phyloP scores from a whole-genome alignment of 2,329 filamentous ascomycete genomes.

The Neospermospora avenae region DNA sequence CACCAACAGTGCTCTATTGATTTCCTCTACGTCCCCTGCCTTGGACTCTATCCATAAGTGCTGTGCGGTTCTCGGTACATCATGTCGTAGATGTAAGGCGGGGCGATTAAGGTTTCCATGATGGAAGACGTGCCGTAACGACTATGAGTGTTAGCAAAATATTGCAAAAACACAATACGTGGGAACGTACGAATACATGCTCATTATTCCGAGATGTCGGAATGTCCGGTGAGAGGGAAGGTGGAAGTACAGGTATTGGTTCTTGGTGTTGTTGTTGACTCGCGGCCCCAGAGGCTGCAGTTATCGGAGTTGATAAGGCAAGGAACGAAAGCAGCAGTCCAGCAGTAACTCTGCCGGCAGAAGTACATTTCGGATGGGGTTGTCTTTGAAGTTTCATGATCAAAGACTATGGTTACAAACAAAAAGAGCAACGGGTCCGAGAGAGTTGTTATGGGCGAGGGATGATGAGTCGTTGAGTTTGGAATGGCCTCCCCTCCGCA shows the following conservation, averaged over 20 bases:
- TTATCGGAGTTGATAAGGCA: slow-evolving; percentile 49
- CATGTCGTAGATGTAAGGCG: slow-evolving; percentile 69
- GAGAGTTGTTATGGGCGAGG: background rate
- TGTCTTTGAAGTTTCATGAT: slow-evolving; percentile 20
- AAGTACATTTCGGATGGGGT: slow-evolving; percentile 43
- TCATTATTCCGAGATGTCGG: slow-evolving; percentile 45
- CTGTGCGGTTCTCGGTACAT: slow-evolving; percentile 55
- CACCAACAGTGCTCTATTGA: slow-evolving; percentile 52
- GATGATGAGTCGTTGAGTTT: background rate
- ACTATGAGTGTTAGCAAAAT: slow-evolving; percentile 37
- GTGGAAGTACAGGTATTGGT: slow-evolving; percentile 35
- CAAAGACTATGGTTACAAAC: slow-evolving; percentile 4
- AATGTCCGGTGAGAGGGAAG: slow-evolving; percentile 40
- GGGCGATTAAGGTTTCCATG: slow-evolving; percentile 82
- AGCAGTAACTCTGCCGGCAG: slow-evolving; percentile 57
- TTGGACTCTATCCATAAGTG: slow-evolving; percentile 61
- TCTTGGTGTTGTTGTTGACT: slow-evolving; percentile 43
- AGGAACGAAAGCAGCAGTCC: slow-evolving; percentile 60
- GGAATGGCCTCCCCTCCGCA: slow-evolving; percentile 1
- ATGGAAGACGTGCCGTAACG: slow-evolving; percentile 86
- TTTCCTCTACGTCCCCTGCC: slow-evolving; percentile 51
- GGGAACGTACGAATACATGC: slow-evolving; percentile 51
- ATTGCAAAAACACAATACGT: slow-evolving; percentile 2
- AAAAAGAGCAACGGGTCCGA: slow-evolving; percentile 1
- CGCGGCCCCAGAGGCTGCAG: slow-evolving; percentile 35